Base-by-base conservation (phyloP, 2,329 filamentous ascomycete genomes). In the Onygena corvina region DNA sequence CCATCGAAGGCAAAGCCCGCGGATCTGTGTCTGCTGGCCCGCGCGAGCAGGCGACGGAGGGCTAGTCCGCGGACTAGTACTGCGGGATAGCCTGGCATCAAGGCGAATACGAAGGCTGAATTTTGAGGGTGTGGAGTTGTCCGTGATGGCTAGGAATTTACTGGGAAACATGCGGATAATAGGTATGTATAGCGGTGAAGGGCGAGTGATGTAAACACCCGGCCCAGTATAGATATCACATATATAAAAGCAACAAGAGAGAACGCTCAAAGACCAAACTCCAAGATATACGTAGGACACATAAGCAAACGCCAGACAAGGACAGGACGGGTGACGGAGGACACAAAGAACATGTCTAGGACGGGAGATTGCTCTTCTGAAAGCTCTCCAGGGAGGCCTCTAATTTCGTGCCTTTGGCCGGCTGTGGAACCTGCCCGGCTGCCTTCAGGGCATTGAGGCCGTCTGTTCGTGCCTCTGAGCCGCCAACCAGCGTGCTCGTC, bases 321-420 rank as follows among this genome's bases (percentile, higher is more conserved):
- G 33, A 12, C 12, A 18, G 31, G 18, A 12, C 16, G 31, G 36
- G 12, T 14, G 23, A 42, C 16, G 21, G 46, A 34, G 14, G 16
- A 47, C 5, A 34, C 16, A 34, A 7, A 47, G 20, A 30, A 16
- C n/a, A 31, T 7, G 16, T 34, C 27, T 36, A 47, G 12, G 46
- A 47, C n/a, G 16, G 36, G 31, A 47, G 36, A 25, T 11, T 47
- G 33, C 30, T 36, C 21, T 47, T 47, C 46, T 47, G 46, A 20
- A 47, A 47, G 30, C 18, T 47, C 33, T 47, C 46, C 33, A 47
- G 14, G 7, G 46, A 35, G 33, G 29, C 36, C 9, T 47, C 46
- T 8, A 20, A 23, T 27, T 16, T 30, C 12, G 35, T 34, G 9
- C 21, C 21, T 18, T 36, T 36, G 33, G 29, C n/a, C 30, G 18